A percentile compares a stretch with the other conserved stretches of the same genome.
Evolutionary conservation across 2,329 filamentous ascomycete genomes (phyloP).

Genomic region (Ophiostoma quercus): DNA sequence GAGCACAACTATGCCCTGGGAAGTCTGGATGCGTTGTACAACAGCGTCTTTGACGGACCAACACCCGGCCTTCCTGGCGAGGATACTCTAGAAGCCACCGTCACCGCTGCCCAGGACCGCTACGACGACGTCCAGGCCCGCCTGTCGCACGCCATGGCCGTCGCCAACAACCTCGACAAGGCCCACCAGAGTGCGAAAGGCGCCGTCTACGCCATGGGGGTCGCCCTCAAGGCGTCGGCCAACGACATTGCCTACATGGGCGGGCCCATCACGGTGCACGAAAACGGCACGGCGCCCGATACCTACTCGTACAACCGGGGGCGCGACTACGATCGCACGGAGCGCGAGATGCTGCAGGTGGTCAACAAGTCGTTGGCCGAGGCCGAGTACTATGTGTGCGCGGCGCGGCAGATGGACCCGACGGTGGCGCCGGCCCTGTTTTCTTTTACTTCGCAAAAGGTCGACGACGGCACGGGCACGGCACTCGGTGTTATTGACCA

Average conservation of each 20-base stretch:
- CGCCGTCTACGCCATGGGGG: background rate
- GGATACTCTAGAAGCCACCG: background rate
- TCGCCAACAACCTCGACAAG: slow-evolving; percentile 8
- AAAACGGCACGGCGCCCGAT: too few species aligned
- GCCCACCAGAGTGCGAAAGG: slow-evolving; percentile 1
- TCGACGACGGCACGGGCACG: background rate
- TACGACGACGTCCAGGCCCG: slow-evolving; percentile 21
- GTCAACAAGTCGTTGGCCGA: background rate
- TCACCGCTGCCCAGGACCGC: background rate
- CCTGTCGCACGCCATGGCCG: background rate
- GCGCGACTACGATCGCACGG: too few species aligned
- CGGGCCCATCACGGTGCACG: background rate
- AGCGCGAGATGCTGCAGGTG: too few species aligned
- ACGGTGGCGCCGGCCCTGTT: background rate
- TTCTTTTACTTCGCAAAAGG: background rate
- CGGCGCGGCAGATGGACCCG: background rate
- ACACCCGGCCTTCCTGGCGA: background rate
- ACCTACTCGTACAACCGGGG: too few species aligned
- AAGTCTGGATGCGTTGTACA: background rate
- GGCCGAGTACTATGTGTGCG: background rate
- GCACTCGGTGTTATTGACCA: background rate
- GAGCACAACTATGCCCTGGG: background rate
- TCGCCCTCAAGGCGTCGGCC: background rate
- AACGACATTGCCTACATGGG: slow-evolving; percentile 10
- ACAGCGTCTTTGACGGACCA: background rate